These are phyloP conservation scores for Sonneratia caseolaris DNA, from an alignment of 345 rosid genomes.

Conservation along the genomic window DNA sequence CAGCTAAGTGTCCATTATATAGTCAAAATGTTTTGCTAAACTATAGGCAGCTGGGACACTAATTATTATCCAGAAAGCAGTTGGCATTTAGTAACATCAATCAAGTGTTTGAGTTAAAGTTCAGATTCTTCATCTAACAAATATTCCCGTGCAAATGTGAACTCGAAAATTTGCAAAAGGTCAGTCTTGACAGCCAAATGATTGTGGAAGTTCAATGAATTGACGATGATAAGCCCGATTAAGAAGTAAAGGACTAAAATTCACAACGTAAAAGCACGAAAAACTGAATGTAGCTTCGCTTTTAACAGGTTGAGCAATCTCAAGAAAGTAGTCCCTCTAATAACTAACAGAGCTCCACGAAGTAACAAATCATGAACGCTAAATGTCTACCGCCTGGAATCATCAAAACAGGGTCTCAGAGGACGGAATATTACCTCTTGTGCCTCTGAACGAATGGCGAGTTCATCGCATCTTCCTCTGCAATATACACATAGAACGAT, in stretches of 20 bases:
- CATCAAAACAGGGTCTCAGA: neutral
- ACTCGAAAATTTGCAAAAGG: too few relatives aligned
- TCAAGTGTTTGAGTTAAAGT: neutral
- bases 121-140: neutral
- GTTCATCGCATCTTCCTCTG: slow-evolving; percentile 87
- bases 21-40: neutral
- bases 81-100: too few relatives aligned
- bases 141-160: neutral
- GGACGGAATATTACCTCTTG: slow-evolving; percentile 29
- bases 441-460: slow-evolving; percentile 76
- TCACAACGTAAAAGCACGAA: neutral
- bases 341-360: neutral
- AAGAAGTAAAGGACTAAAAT: neutral
- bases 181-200: neutral
- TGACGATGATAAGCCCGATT: neutral
- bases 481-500: neutral
- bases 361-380: too few relatives aligned
- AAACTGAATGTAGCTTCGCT: neutral
- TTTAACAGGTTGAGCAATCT: neutral
- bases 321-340: neutral
- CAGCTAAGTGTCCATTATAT: neutral
- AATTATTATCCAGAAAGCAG: too few relatives aligned
- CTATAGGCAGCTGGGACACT: neutral
- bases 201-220: neutral
- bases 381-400: too few relatives aligned